Evolutionary conservation across 2,329 filamentous ascomycete species (phyloP), one percentile per base, ranked within the genome.

Genomic region (Alternaria postmessia): DNA sequence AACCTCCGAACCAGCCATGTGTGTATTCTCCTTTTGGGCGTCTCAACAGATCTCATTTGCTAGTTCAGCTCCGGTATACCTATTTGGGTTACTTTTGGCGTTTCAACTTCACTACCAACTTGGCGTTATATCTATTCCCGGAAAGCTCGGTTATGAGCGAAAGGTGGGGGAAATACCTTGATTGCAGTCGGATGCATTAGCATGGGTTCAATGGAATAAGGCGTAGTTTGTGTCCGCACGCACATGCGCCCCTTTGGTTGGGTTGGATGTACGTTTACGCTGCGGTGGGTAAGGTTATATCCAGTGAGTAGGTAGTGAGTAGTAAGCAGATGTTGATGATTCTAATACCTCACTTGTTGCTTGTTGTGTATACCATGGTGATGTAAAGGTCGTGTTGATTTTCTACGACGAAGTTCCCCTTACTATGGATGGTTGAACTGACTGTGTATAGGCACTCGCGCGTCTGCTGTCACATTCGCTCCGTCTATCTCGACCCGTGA

Each of bases 11-110:
- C 46, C 42, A 52, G 41, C 39, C 49, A 53, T 26, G 54, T 51
- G 57, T 66, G 59, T 65, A 61, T 57, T 58, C 49, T 49, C 55
- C 46, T 61, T 49, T 49, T 43, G 46, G 32, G 42, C 36, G 43
- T 55, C 51, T 53, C 53, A 51, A 34, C 54, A 56, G n/a, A 62
- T 64, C 59, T 57, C 49, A 43, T 54, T 49, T 64, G 39, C 47
- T 62, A 46, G 53, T 52, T 54, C 46, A 42, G 54, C 43, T 59
- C 46, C 48, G 46, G 52, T 62, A 63, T 64, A 64, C 59, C 62
- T 52, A 54, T 54, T 56, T 39, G 51, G 57, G 30, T 57, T 57
- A 60, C 57, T 49, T 44, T 55, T 56, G 57, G 59, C 60, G 61
- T 63, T 63, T 53, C 41, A 44, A 52, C 43, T 46, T 49, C 49